These are phyloP conservation scores for Aspergillus hiratsukae DNA, from an alignment of 2,329 filamentous ascomycete genomes.

Conservation along the genomic window DNA sequence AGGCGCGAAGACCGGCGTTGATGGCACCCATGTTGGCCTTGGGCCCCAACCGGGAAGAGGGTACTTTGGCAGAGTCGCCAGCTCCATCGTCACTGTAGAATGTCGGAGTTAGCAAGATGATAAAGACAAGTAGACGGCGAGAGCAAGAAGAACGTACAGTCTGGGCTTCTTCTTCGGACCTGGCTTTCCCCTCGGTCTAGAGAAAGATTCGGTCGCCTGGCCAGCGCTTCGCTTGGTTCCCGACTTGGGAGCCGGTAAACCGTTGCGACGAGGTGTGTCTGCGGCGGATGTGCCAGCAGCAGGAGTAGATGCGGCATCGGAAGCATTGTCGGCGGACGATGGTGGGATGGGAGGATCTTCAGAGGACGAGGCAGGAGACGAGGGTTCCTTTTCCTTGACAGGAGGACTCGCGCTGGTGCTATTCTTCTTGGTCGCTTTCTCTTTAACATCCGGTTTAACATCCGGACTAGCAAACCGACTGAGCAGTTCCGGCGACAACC, in stretches of 20 bases:
- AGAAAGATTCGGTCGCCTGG: constrained; percentile 54
- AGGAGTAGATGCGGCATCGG: constrained; percentile 38
- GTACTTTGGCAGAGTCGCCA: constrained; percentile 38
- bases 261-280: constrained; percentile 67
- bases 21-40: constrained; percentile 97
- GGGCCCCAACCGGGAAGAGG: constrained; percentile 69
- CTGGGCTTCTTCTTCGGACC: constrained; percentile 95
- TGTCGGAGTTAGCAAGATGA: constrained; percentile 1
- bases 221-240: constrained; percentile 55
- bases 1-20: constrained; percentile 89
- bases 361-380: constrained; percentile 35
- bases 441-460: constrained; percentile 17
- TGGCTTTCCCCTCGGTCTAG: constrained; percentile 78
- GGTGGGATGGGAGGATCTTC: constrained; percentile 31
- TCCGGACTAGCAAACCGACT: constrained; percentile 30
- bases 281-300: constrained; percentile 35
- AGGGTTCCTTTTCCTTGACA: constrained; percentile 26
- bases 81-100: constrained; percentile 47
- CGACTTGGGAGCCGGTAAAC: constrained; percentile 64
- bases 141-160: constrained; percentile 61
- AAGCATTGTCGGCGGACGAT: constrained; percentile 39
- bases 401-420: constrained; percentile 17
- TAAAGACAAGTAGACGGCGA: background rate
- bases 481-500: constrained; percentile 35
- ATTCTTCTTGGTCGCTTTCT: constrained; percentile 17